Percentiles rank a stretch among this genome's conserved stretches.
Conservation (phyloP, 1,284 basidiomycete genomes). For the Leccinum pachyderme region DNA sequence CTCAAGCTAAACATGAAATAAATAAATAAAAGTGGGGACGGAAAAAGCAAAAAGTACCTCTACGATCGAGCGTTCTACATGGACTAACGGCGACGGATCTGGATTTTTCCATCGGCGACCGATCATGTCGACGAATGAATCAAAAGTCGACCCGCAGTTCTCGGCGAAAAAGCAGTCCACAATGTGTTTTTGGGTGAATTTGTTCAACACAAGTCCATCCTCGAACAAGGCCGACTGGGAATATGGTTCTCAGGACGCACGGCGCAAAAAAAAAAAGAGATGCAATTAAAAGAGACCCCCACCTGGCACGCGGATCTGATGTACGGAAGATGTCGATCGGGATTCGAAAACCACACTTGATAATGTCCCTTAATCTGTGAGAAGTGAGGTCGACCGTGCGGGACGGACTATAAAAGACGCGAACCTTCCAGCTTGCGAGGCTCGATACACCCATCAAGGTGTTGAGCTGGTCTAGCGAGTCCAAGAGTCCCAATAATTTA, state of each 20-base stretch:
- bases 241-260: conserved; percentile 4
- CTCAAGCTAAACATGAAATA: conserved; percentile 45
- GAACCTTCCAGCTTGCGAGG: conserved; percentile 64
- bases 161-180: conserved; percentile 68
- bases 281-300: conserved; percentile 8
- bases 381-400: not conserved
- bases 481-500: conserved; percentile 47
- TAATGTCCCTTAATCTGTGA: conserved; percentile 51
- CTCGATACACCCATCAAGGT: conserved; percentile 44
- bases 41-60: conserved; percentile 40
- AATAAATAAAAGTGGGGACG: conserved; percentile 5
- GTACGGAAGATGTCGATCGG: conserved; percentile 47
- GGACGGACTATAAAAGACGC: not conserved
- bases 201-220: conserved; percentile 51
- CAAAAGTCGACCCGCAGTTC: conserved; percentile 53
- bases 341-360: conserved; percentile 43
- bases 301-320: conserved; percentile 62
- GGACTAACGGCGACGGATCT: conserved; percentile 37
- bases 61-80: conserved; percentile 53
- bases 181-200: conserved; percentile 51
- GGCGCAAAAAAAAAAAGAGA: not conserved
- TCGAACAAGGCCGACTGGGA: conserved; percentile 59
- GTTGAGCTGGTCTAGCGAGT: conserved; percentile 56
- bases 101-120: conserved; percentile 38
- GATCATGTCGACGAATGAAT: conserved; percentile 41